phyloP scores from a whole-genome alignment of 208 protist species.

The Tritrichomonas musculus region DNA sequence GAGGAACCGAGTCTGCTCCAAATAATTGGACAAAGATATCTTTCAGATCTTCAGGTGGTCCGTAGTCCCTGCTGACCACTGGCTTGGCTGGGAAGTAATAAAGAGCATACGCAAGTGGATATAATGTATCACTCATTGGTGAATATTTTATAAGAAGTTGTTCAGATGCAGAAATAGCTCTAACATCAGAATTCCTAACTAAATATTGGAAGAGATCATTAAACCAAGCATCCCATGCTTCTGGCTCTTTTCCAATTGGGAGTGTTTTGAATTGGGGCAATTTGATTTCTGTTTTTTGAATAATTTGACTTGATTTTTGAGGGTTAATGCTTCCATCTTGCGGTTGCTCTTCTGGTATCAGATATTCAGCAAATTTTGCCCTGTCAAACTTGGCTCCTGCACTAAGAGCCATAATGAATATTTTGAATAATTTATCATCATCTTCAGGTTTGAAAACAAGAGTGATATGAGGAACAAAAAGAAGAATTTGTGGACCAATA shows the following conservation, averaged over 20 bases:
- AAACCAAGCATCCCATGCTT: not conserved
- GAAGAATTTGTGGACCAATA: not conserved
- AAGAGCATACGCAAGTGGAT: not conserved
- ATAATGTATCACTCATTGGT: not conserved
- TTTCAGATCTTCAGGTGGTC: not conserved
- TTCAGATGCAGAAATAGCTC: conserved; percentile 9
- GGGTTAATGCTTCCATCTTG: no score
- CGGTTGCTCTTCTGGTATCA: no score
- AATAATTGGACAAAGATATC: not conserved
- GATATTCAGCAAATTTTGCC: no score
- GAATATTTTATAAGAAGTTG: not conserved
- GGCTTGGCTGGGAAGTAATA: not conserved
- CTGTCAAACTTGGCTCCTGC: no score
- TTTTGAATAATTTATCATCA: not conserved
- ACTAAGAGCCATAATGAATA: no score
- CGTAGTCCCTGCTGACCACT: no score
- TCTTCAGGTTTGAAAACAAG: not conserved
- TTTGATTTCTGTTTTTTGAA: no score
- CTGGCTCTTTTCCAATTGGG: no score
- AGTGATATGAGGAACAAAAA: not conserved
- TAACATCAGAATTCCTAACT: not conserved
- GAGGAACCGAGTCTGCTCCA: not conserved
- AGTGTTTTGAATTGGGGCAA: not conserved
- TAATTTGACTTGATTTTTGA: no score
- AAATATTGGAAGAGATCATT: not conserved